Conservation (phyloP, 1,139 yeast genomes). For the Candida neerlandica region DNA sequence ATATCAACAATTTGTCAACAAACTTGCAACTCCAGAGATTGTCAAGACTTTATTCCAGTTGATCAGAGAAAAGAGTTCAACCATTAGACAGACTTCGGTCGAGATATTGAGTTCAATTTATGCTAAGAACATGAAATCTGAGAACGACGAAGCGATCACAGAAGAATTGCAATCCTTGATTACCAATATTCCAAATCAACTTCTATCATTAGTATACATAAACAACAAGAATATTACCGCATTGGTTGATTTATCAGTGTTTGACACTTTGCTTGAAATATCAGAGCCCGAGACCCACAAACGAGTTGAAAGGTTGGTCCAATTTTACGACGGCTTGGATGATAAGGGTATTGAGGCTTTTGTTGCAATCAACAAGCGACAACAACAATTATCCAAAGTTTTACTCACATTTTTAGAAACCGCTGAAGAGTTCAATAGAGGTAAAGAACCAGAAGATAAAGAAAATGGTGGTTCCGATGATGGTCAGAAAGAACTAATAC, state of each 20-base stretch:
- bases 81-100: slow-evolving; percentile 67
- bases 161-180: slow-evolving; percentile 41
- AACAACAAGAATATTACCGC: slow-evolving; percentile 71
- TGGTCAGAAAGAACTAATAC: slow-evolving; percentile 22
- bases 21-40: slow-evolving; percentile 48
- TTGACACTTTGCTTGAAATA: slow-evolving; percentile 64
- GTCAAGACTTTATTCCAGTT: slow-evolving; percentile 61
- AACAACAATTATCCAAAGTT: slow-evolving; percentile 56
- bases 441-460: slow-evolving; percentile 38
- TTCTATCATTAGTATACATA: slow-evolving; percentile 71
- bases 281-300: slow-evolving; percentile 41
- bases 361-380: slow-evolving; percentile 68
- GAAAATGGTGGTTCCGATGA: slow-evolving; percentile 30
- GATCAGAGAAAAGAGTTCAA: slow-evolving; percentile 67
- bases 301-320: slow-evolving; percentile 58
- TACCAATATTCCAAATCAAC: slow-evolving; percentile 61
- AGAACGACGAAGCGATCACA: slow-evolving; percentile 7
- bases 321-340: slow-evolving; percentile 51
- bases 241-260: slow-evolving; percentile 63
- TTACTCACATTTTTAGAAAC: slow-evolving; percentile 36
- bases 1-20: slow-evolving; percentile 41
- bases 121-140: slow-evolving; percentile 31
- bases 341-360: slow-evolving; percentile 66
- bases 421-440: slow-evolving; percentile 34
- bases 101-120: slow-evolving; percentile 58